Conservation (phyloP, 2,329 filamentous ascomycete genomes). For the Calonectria pseudoturangicola region DNA sequence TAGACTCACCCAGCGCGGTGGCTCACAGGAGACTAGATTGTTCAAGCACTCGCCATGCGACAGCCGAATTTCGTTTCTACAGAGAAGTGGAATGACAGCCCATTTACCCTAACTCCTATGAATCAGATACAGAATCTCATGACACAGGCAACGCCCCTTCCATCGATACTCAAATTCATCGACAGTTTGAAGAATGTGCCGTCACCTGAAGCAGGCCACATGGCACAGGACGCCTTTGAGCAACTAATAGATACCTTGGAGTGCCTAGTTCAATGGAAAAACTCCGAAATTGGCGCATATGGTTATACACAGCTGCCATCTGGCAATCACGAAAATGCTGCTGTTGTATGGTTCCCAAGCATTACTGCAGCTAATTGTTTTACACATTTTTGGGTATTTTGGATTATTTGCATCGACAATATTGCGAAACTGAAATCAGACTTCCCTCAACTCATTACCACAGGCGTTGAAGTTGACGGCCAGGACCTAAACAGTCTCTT, state of each 20-base stretch:
- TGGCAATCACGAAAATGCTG: neutral
- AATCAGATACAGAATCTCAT: conserved; percentile 36
- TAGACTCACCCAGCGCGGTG: neutral
- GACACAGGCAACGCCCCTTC: conserved; percentile 25
- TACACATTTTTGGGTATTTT: conserved; percentile 63
- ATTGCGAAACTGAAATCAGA: conserved; percentile 36
- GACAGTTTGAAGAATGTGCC: conserved; percentile 5
- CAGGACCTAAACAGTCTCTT: neutral
- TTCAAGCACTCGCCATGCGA: conserved; percentile 29
- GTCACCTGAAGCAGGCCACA: neutral
- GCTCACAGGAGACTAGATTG: conserved; percentile 18
- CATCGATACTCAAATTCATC: conserved; percentile 21
- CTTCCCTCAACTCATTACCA: neutral
- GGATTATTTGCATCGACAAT: conserved; percentile 59
- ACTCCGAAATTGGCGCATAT: conserved; percentile 14
- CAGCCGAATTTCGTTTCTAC: conserved; percentile 33
- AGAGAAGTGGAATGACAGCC: conserved; percentile 32
- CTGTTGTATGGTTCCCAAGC: conserved; percentile 56
- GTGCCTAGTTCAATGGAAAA: conserved; percentile 14
- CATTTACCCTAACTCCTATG: conserved; percentile 29
- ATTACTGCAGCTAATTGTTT: conserved; percentile 61
- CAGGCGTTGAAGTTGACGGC: neutral
- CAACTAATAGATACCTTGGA: conserved; percentile 9
- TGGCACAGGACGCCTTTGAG: neutral
- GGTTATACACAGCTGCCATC: neutral